Percentiles rank a stretch among this genome's conserved stretches.
Evolutionary conservation across 2,329 filamentous ascomycete genomes (phyloP).

Genomic region (Hirsutella rhossiliensis): DNA sequence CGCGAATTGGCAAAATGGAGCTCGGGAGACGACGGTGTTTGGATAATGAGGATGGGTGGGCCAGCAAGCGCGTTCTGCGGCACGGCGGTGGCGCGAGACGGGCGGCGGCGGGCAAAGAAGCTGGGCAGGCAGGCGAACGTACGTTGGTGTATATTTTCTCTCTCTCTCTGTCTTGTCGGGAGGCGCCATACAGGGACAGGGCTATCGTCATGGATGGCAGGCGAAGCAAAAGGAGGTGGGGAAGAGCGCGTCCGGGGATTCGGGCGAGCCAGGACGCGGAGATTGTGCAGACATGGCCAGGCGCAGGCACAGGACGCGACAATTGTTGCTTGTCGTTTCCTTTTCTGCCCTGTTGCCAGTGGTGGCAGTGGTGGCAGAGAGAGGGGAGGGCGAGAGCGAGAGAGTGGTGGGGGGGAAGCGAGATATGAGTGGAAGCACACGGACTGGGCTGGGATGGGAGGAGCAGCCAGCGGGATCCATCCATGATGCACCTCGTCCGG

Average conservation of each 20-base stretch:
- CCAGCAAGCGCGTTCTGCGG: not conserved
- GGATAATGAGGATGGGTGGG: not conserved
- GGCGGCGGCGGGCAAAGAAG: not conserved
- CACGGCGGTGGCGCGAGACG: not conserved
- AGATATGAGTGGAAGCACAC: too few relatives aligned
- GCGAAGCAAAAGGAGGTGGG: not conserved
- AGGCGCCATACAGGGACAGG: not conserved
- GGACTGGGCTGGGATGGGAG: too few relatives aligned
- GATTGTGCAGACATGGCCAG: not conserved
- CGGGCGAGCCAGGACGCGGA: not conserved
- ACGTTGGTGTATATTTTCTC: not conserved
- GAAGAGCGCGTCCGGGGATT: not conserved
- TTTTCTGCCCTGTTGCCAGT: too few relatives aligned
- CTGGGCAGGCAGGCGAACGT: not conserved
- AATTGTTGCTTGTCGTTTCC: too few relatives aligned
- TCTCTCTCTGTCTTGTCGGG: not conserved
- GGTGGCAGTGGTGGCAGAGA: too few relatives aligned
- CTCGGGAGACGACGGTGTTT: not conserved
- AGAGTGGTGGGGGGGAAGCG: too few relatives aligned
- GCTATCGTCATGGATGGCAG: not conserved
- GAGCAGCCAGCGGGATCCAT: too few relatives aligned
- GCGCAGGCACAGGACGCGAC: not conserved
- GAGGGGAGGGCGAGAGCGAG: too few relatives aligned
- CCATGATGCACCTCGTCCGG: too few relatives aligned
- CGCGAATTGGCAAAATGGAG: not conserved